A percentile compares a stretch with the other conserved stretches of the same genome.
These are phyloP conservation scores for Stentor roeselii DNA, from an alignment of 73 alveolate genomes.

Conservation along the genomic window DNA sequence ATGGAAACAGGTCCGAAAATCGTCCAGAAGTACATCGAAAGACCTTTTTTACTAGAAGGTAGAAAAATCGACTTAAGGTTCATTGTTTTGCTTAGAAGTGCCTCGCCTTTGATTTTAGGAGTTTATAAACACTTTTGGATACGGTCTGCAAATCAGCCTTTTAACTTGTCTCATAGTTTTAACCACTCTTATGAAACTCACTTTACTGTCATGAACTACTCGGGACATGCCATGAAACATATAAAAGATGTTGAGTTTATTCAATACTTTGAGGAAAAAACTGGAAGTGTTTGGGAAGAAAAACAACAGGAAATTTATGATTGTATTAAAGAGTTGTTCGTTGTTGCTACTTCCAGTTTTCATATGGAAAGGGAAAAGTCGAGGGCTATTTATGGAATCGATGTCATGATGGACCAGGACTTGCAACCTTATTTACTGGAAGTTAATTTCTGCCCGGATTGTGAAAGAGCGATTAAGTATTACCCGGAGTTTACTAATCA, in stretches of 20 bases:
- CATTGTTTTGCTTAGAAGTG: constrained; percentile 78
- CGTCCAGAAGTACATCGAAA: constrained; percentile 79
- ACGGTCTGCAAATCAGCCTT: constrained; percentile 80
- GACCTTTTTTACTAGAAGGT: constrained; percentile 60
- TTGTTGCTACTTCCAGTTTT: constrained; percentile 55
- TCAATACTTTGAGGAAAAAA: constrained; percentile 42
- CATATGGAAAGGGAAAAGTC: constrained; percentile 60
- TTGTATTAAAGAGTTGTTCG: constrained; percentile 59
- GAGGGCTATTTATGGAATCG: constrained; percentile 84
- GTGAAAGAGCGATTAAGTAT: constrained; percentile 75
- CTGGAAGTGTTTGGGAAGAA: constrained; percentile 49
- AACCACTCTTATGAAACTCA: constrained; percentile 87
- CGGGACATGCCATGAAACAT: constrained; percentile 26
- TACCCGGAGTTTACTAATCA: constrained; percentile 69
- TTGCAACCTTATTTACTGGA: constrained; percentile 73
- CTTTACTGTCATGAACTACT: constrained; percentile 92
- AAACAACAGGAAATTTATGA: constrained; percentile 52
- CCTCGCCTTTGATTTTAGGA: constrained; percentile 82
- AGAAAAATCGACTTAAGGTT: constrained; percentile 89
- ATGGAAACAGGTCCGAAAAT: constrained; percentile 97
- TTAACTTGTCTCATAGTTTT: constrained; percentile 52
- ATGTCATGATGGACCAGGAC: constrained; percentile 62
- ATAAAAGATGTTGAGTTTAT: constrained; percentile 44
- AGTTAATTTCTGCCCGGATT: constrained; percentile 81
- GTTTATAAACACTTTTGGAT: constrained; percentile 88